Conservation (phyloP, 495 filamentous ascomycete species). For the Xylaria cubensis region DNA sequence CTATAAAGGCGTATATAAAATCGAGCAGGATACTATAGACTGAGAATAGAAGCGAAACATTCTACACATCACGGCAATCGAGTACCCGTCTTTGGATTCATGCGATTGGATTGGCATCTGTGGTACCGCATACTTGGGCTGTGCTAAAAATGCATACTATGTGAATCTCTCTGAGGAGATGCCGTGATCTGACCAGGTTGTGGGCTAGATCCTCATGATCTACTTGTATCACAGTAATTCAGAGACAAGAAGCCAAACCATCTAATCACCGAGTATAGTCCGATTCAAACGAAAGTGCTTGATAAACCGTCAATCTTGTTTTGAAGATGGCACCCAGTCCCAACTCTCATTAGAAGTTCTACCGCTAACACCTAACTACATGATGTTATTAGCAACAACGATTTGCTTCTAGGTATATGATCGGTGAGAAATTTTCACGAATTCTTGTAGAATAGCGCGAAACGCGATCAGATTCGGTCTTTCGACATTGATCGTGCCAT, state of each 20-base stretch:
- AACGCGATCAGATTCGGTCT: conserved; percentile 1
- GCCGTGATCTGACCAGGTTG: neutral
- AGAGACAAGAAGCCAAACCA: neutral
- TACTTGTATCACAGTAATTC: conserved; percentile 13
- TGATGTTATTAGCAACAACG: neutral
- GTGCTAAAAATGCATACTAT: neutral
- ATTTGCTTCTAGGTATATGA: neutral
- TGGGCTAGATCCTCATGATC: conserved; percentile 16
- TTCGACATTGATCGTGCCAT: conserved; percentile 11
- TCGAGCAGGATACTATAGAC: neutral
- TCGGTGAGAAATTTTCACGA: neutral
- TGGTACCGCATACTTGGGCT: neutral
- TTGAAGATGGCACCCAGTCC: conserved; percentile 19
- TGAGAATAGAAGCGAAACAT: conserved; percentile 17
- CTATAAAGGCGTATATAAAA: neutral
- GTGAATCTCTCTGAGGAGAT: neutral
- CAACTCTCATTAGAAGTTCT: no score
- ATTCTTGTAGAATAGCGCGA: conserved; percentile 1
- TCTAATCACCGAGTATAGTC: neutral
- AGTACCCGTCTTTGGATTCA: conserved; percentile 5
- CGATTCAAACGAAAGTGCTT: conserved; percentile 9
- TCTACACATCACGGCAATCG: conserved; percentile 16
- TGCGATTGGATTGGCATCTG: conserved; percentile 7
- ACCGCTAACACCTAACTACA: neutral
- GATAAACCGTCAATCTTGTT: conserved; percentile 18